phyloP scores from a whole-genome alignment of 2,329 filamentous ascomycete species.

The Colletotrichum coccodes region DNA sequence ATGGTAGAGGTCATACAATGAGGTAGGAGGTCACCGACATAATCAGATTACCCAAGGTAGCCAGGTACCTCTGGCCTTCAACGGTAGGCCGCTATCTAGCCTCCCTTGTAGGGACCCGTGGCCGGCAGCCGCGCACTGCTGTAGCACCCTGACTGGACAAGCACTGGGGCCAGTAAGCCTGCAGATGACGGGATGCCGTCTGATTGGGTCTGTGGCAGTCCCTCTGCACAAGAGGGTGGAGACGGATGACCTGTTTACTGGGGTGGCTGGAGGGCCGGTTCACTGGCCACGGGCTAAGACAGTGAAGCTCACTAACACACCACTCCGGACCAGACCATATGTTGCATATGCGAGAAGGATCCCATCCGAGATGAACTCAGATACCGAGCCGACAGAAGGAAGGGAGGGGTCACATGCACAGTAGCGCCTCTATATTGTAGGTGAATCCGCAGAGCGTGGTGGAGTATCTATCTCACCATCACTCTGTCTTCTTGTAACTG shows the following conservation, averaged over 20 bases:
- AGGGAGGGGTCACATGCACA: not conserved
- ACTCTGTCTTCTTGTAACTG: not conserved
- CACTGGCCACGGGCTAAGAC: not conserved
- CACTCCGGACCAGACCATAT: not conserved
- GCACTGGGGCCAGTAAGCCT: conserved; percentile 8
- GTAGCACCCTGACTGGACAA: conserved; percentile 19
- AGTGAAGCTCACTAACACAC: conserved; percentile 17
- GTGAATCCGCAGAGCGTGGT: not conserved
- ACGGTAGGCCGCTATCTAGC: not conserved
- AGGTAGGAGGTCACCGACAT: not conserved
- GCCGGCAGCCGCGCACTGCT: conserved; percentile 15
- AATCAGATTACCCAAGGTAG: not conserved
- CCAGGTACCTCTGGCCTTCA: not conserved
- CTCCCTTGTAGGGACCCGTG: conserved; percentile 23
- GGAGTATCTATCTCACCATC: not conserved
- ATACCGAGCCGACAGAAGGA: not conserved
- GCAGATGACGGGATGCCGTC: conserved; percentile 23
- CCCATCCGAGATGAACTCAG: not conserved
- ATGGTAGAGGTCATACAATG: conserved; percentile 11
- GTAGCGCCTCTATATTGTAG: not conserved
- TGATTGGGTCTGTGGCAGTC: conserved; percentile 19
- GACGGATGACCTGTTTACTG: conserved; percentile 25
- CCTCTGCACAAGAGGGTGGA: conserved; percentile 14
- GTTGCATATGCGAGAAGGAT: not conserved
- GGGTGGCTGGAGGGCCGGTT: conserved; percentile 16